Evolutionary conservation across 306 rosid genomes (phyloP), one percentile per base, ranked within the genome.

Genomic region (Styphnolobium japonicum): DNA sequence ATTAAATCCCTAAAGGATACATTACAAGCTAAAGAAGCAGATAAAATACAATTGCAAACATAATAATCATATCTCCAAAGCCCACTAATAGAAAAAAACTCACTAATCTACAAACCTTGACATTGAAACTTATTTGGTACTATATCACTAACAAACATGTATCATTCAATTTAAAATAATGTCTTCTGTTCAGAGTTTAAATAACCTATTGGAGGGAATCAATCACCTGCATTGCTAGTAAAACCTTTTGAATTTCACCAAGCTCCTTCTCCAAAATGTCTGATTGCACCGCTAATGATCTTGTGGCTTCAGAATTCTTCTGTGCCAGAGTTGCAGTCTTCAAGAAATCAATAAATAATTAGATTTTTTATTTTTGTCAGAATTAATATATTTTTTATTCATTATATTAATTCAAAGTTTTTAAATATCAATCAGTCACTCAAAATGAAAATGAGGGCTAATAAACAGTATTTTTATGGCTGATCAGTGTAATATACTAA

Each of bases 201-300:
- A 48, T 72, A 56, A 73, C 57, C 49, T 4, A 14, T 8, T 70
- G 48, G 48, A 61, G 57, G 31, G 45, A 73, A n/a, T n/a, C 40
- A 42, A 67, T 73, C 85, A 94, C 98, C 95, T 95, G 98, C 98
- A 95, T 91, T 58, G 97, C 98, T 76, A 92, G 86, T 77, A 95
- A 87, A 81, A 91, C 94, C 57, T 91, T 90, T 78, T 92, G 98
- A 73, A 86, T 91, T 87, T 92, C 98, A 75, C 89, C 90, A 31
- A 95, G 89, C 87, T 95, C 98, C 86, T 91, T 92, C 90, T 91
- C 98, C 80, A 95, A 85, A 76, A 86, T 74, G 83, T 92, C 94
- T 75, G 91, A 92, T 77, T 89, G 98, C 36, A 68, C 64, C 10
- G 92, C 98, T 81, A 93, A 89, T 66, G 89, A 90, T 89, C 86